These are phyloP conservation scores for Tilletiaria anomala DNA, from an alignment of 1,284 basidiomycete species.

Conservation along the genomic window DNA sequence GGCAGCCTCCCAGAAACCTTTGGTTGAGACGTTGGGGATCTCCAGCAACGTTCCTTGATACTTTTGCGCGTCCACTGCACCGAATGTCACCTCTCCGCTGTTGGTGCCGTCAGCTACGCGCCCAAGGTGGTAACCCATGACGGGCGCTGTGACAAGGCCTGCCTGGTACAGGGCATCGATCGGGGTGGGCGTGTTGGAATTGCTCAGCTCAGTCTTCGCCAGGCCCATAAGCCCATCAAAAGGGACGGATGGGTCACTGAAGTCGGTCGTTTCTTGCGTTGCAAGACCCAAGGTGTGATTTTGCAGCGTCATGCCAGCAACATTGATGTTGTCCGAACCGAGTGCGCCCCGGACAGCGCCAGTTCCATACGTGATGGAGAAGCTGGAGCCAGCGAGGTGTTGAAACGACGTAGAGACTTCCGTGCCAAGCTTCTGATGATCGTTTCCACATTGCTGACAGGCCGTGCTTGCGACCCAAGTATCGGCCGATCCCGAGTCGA, in stretches of 20 bases:
- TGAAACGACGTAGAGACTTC: slow-evolving; percentile 54
- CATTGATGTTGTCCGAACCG: slow-evolving; percentile 52
- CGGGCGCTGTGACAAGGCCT: slow-evolving; percentile 53
- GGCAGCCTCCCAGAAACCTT: slow-evolving; percentile 61
- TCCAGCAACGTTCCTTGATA: slow-evolving; percentile 27
- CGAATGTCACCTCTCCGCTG: slow-evolving; percentile 64
- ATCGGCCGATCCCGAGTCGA: slow-evolving; percentile 69
- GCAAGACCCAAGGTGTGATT: slow-evolving; percentile 62
- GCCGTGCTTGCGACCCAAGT: slow-evolving; percentile 48
- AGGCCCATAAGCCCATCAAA: slow-evolving; percentile 77
- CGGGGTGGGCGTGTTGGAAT: slow-evolving; percentile 55
- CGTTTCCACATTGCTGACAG: slow-evolving; percentile 10
- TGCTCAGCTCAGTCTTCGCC: slow-evolving; percentile 42
- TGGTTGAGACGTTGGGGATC: slow-evolving; percentile 33
- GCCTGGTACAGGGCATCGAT: slow-evolving; percentile 55
- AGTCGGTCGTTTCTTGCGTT: slow-evolving; percentile 51
- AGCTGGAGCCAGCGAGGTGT: slow-evolving; percentile 45
- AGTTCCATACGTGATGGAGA: slow-evolving; percentile 58
- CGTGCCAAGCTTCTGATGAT: slow-evolving; percentile 54
- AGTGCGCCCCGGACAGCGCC: slow-evolving; percentile 57
- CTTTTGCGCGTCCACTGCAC: slow-evolving; percentile 58
- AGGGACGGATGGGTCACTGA: slow-evolving; percentile 42
- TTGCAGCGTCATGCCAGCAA: slow-evolving; percentile 54
- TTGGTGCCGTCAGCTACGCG: slow-evolving; percentile 53
- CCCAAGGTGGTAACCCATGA: slow-evolving; percentile 67